phyloP scores from a whole-genome alignment of 441 rosid species.

The Gossypium schwendimanii region DNA sequence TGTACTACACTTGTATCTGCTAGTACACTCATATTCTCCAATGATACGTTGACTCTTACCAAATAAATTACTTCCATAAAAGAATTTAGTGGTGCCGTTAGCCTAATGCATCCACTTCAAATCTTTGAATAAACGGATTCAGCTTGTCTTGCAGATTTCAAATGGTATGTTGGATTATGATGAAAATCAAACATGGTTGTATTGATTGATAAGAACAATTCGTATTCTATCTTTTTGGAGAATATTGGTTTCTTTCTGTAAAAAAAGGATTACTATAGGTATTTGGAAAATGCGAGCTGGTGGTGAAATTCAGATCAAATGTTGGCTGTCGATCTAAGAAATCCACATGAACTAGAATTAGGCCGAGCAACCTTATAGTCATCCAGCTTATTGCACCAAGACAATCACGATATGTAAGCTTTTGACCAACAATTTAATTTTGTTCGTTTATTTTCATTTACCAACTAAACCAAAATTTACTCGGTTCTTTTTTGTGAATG shows the following conservation, averaged over 20 bases:
- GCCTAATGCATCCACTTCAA: not conserved
- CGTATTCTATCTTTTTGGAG: not conserved
- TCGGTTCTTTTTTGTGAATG: too few relatives aligned
- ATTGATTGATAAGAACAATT: not conserved
- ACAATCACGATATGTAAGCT: too few relatives aligned
- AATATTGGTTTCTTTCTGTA: too few relatives aligned
- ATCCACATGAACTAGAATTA: not conserved
- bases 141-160: too few relatives aligned
- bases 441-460: too few relatives aligned
- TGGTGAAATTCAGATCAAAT: not conserved
- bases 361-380: not conserved
- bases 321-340: not conserved
- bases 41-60: not conserved
- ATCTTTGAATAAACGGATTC: not conserved
- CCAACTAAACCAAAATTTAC: too few relatives aligned
- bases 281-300: not conserved
- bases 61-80: not conserved
- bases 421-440: too few relatives aligned
- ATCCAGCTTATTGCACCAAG: not conserved
- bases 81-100: not conserved
- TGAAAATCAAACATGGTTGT: too few relatives aligned
- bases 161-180: not conserved
- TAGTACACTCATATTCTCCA: conserved; percentile 4
- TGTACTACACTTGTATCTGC: conserved; percentile 13
- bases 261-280: too few relatives aligned